These are phyloP conservation scores for Rachicladosporium sp. DNA, from an alignment of 2,329 filamentous ascomycete genomes.

Conservation along the genomic window DNA sequence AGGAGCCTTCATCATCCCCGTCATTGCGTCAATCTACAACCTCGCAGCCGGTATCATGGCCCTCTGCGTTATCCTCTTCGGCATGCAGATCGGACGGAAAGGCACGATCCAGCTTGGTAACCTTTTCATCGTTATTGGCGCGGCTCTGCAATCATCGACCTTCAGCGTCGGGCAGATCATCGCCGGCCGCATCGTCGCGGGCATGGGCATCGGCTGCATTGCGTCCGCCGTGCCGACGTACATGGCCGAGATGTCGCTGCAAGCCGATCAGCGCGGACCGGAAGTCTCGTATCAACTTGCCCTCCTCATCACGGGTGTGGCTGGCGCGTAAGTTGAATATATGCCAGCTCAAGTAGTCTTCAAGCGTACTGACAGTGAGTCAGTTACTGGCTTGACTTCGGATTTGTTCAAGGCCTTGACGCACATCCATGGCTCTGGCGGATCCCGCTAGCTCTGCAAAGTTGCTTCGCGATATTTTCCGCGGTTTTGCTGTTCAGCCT, in stretches of 20 bases:
- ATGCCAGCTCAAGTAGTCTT: no score
- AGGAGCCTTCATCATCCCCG: slow-evolving; percentile 26
- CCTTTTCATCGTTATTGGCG: slow-evolving; percentile 18
- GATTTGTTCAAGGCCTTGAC: slow-evolving; percentile 15
- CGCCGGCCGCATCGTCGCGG: slow-evolving; percentile 17
- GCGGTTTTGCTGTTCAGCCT: slow-evolving; percentile 14
- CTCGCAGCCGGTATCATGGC: slow-evolving; percentile 14
- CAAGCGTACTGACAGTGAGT: no score
- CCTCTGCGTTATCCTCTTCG: slow-evolving; percentile 10
- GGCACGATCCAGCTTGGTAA: slow-evolving; percentile 20
- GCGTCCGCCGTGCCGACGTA: slow-evolving; percentile 21
- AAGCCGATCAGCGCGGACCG: slow-evolving; percentile 17
- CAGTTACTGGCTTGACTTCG: slow-evolving; percentile 20
- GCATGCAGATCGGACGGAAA: slow-evolving; percentile 18
- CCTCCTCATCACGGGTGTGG: slow-evolving; percentile 15
- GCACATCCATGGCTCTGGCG: slow-evolving; percentile 20
- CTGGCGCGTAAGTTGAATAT: no score
- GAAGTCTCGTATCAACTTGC: slow-evolving; percentile 17
- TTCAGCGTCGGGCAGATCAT: slow-evolving; percentile 21
- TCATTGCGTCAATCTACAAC: slow-evolving; percentile 16
- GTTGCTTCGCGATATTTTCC: slow-evolving; percentile 21
- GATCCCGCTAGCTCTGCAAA: slow-evolving; percentile 23
- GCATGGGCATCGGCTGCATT: slow-evolving; percentile 19
- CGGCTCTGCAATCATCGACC: slow-evolving; percentile 18
- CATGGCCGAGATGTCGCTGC: slow-evolving; percentile 19